These are phyloP conservation scores for Tylopilus vinaceipallidus DNA, from an alignment of 768 basidiomycete species.

Conservation along the genomic window DNA sequence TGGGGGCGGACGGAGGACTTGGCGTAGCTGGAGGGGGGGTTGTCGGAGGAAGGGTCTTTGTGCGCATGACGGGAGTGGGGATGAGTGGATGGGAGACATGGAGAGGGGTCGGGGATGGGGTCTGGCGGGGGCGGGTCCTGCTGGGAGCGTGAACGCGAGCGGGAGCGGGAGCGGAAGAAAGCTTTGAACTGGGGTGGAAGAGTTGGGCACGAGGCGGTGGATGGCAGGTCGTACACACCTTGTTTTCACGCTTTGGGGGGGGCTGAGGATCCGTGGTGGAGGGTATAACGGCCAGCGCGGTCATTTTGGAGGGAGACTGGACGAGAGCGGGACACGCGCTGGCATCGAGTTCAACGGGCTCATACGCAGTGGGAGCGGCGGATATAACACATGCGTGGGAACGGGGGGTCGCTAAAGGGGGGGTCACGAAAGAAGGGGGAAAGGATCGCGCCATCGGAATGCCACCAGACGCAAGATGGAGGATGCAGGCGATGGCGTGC, in stretches of 20 bases:
- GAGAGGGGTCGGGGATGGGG: neutral
- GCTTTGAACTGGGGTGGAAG: slow-evolving; percentile 48
- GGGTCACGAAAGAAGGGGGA: slow-evolving; percentile 1
- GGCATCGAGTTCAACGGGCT: too few relatives aligned
- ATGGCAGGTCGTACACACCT: slow-evolving; percentile 31
- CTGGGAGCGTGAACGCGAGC: slow-evolving; percentile 44
- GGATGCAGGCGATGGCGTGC: too few relatives aligned
- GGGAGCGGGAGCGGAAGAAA: slow-evolving; percentile 54
- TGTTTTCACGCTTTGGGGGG: slow-evolving; percentile 41
- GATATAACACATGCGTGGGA: neutral
- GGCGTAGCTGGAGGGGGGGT: slow-evolving; percentile 20
- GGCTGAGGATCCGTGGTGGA: too few relatives aligned
- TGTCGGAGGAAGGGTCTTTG: slow-evolving; percentile 7
- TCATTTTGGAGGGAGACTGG: neutral
- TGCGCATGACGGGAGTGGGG: slow-evolving; percentile 15
- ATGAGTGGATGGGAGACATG: neutral
- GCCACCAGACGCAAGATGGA: too few relatives aligned
- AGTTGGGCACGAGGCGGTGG: neutral
- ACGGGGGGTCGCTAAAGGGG: neutral
- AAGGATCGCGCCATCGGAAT: slow-evolving; percentile 2
- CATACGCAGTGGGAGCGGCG: neutral
- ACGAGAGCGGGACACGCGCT: neutral
- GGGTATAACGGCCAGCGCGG: neutral
- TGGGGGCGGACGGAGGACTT: slow-evolving; percentile 47
- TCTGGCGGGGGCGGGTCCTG: neutral